Conservation (phyloP, 345 rosid genomes). For the Turnera subulata region DNA sequence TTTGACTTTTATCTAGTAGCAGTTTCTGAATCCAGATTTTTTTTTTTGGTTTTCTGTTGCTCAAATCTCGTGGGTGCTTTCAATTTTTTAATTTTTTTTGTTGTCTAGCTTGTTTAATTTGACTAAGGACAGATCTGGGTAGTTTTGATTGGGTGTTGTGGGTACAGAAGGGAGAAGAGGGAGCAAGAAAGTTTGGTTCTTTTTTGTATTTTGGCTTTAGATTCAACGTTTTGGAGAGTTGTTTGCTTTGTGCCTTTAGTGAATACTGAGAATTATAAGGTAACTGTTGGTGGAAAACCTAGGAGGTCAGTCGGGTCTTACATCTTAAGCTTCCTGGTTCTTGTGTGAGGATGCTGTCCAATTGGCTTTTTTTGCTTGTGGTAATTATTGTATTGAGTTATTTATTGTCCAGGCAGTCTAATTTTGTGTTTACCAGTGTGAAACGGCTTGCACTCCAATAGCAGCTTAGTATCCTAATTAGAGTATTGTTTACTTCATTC, state of each 20-base stretch:
- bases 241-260: background rate
- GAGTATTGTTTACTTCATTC: no score
- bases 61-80: background rate
- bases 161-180: background rate
- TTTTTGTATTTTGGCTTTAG: background rate
- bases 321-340: background rate
- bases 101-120: constrained; percentile 8
- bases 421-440: no score
- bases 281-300: background rate
- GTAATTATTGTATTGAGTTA: no score
- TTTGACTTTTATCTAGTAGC: no score
- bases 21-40: background rate
- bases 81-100: background rate
- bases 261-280: background rate
- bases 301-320: background rate
- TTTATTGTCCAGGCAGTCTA: no score
- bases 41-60: background rate
- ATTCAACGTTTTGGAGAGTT: background rate
- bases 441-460: no score
- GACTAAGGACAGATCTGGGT: constrained; percentile 25
- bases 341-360: background rate
- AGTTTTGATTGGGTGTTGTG: constrained; percentile 10
- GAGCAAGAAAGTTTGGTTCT: background rate
- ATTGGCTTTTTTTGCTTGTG: no score
- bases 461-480: no score